Conservation (phyloP, 306 rosid genomes). For the Astragalus membranaceus region DNA sequence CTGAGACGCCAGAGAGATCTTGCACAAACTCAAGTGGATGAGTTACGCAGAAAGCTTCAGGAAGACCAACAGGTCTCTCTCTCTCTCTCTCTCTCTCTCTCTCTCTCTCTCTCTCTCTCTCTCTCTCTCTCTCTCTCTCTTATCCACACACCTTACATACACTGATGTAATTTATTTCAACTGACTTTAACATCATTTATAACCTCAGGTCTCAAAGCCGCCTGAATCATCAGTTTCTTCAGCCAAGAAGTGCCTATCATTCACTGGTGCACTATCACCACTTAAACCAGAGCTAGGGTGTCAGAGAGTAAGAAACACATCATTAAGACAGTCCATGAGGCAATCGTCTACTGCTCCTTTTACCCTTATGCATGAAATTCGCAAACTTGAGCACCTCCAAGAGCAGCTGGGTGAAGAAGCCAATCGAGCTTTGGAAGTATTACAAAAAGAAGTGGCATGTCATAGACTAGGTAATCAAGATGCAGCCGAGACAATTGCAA, state of each 20-base stretch:
- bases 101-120: background rate
- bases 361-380: slow-evolving; percentile 96
- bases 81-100: slow-evolving; percentile 5
- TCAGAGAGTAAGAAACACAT: slow-evolving; percentile 51
- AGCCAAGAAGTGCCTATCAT: slow-evolving; percentile 93
- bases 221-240: slow-evolving; percentile 48
- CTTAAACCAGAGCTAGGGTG: slow-evolving; percentile 44
- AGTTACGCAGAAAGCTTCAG: slow-evolving; percentile 67
- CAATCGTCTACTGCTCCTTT: slow-evolving; percentile 96
- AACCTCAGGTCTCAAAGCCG: slow-evolving; percentile 49
- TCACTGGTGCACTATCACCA: slow-evolving; percentile 52
- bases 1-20: slow-evolving; percentile 80
- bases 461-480: slow-evolving; percentile 98
- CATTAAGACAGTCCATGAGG: slow-evolving; percentile 84
- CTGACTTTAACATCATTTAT: background rate
- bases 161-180: background rate
- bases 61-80: slow-evolving; percentile 68
- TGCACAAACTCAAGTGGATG: slow-evolving; percentile 83
- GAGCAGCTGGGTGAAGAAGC: slow-evolving; percentile 99
- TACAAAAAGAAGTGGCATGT: slow-evolving; percentile 98
- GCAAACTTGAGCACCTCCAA: slow-evolving; percentile 97
- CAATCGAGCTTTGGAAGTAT: slow-evolving; percentile 86
- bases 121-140: background rate
- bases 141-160: background rate
- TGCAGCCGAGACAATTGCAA: slow-evolving; percentile 99